phyloP scores from a whole-genome alignment of 208 protist species.

The Acanthamoeba castellanii region DNA sequence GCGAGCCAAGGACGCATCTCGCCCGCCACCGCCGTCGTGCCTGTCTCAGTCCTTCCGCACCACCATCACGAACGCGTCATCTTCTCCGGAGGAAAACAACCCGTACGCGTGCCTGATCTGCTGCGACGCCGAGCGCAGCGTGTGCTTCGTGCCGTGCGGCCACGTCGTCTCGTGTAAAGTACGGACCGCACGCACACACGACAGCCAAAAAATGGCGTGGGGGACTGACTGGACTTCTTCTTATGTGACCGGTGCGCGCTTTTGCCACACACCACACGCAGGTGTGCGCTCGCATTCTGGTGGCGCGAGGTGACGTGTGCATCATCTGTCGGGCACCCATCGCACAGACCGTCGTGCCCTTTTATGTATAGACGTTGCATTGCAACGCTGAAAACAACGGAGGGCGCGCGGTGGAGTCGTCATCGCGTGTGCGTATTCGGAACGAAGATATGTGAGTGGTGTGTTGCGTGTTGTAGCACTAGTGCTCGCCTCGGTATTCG shows the following conservation, averaged over 20 bases:
- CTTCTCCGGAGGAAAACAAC: neutral
- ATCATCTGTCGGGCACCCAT: conserved; percentile 26
- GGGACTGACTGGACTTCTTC: neutral
- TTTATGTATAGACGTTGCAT: conserved; percentile 6
- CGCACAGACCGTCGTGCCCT: neutral
- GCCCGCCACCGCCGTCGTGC: neutral
- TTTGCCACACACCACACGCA: neutral
- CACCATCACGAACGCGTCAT: neutral
- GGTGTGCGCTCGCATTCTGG: conserved; percentile 26
- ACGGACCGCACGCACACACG: neutral
- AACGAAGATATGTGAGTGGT: no score
- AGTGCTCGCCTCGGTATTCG: conserved; percentile 11
- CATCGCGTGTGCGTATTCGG: no score
- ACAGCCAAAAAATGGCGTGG: neutral
- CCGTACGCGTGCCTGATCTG: conserved; percentile 29
- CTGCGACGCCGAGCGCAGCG: conserved; percentile 36
- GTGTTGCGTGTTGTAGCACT: neutral
- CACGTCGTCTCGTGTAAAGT: conserved; percentile 20
- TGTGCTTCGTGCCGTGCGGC: conserved; percentile 37
- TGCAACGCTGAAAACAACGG: neutral
- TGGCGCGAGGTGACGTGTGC: conserved; percentile 19
- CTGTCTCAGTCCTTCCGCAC: neutral
- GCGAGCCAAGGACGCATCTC: neutral
- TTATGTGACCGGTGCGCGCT: neutral
- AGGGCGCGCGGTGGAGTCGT: neutral